Evolutionary conservation across 1,139 yeast species (phyloP).

Genomic region (Candida smagusa): DNA sequence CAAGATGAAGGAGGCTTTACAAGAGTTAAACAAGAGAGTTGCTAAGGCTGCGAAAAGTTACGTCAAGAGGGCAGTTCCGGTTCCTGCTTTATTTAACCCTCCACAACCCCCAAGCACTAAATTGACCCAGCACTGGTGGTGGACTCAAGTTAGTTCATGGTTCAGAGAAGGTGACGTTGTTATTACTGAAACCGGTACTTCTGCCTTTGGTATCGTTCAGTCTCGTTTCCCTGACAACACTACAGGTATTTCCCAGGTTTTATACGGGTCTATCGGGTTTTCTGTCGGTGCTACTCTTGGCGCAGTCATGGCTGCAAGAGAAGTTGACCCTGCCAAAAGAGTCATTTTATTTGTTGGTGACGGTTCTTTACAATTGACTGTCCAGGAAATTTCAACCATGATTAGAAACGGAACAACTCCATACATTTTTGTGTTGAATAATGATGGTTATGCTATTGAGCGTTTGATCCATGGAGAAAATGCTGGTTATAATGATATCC

Average conservation of each 20-base stretch:
- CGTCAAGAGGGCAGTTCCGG: conserved; percentile 11
- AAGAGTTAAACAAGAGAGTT: conserved; percentile 8
- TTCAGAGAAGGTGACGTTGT: conserved; percentile 77
- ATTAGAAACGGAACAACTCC: conserved; percentile 27
- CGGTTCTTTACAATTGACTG: conserved; percentile 43
- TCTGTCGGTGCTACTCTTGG: conserved; percentile 84
- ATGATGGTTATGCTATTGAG: conserved; percentile 40
- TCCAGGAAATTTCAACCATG: conserved; percentile 42
- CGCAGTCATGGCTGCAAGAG: conserved; percentile 72
- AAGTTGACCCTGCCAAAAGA: conserved; percentile 29
- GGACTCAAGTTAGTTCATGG: conserved; percentile 76
- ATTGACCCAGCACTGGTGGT: conserved; percentile 74
- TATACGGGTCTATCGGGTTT: conserved; percentile 91
- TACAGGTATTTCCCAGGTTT: conserved; percentile 79
- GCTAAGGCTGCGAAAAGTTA: conserved; percentile 9
- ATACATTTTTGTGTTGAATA: conserved; percentile 37
- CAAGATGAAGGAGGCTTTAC: conserved; percentile 34
- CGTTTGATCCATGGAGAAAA: conserved; percentile 36
- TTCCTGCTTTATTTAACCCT: conserved; percentile 14
- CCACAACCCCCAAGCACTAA: conserved; percentile 24
- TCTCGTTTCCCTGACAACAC: conserved; percentile 73
- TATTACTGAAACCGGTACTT: conserved; percentile 86
- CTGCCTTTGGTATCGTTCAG: conserved; percentile 82
- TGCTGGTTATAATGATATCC: conserved; percentile 36
- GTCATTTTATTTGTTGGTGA: conserved; percentile 40